These are phyloP conservation scores for Fraxinus xanthoxyloides DNA, from an alignment of 305 asterid genomes.

Conservation along the genomic window DNA sequence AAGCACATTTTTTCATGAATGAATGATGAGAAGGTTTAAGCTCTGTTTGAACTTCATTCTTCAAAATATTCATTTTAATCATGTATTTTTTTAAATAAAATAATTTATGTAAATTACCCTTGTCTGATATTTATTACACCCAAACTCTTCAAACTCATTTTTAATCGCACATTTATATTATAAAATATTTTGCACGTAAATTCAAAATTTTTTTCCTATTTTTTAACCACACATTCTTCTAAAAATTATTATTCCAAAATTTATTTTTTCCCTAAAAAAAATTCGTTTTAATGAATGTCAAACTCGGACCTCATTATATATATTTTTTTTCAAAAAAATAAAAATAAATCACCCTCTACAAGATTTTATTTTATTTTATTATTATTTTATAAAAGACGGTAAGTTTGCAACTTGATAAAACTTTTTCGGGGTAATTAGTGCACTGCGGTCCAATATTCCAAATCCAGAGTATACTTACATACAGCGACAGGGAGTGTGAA, in stretches of 20 bases:
- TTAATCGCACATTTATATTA: fast-evolving
- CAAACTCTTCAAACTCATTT: not conserved
- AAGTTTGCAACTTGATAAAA: not conserved
- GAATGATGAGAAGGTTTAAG: not conserved
- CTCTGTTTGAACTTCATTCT: not conserved
- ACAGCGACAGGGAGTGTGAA: slow-evolving; percentile 21
- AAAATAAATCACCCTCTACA: too few relatives aligned
- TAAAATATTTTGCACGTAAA: too few relatives aligned
- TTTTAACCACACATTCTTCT: too few relatives aligned
- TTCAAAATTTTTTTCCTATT: too few relatives aligned
- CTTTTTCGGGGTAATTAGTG: not conserved
- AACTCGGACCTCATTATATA: not conserved
- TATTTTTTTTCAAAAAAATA: too few relatives aligned
- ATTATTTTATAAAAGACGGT: not conserved
- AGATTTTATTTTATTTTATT: too few relatives aligned
- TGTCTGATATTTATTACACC: too few relatives aligned
- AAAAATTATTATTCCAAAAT: too few relatives aligned
- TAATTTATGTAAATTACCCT: too few relatives aligned
- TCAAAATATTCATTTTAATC: too few relatives aligned
- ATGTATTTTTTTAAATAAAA: too few relatives aligned
- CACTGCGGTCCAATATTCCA: slow-evolving; percentile 36
- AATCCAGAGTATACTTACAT: slow-evolving; percentile 31
- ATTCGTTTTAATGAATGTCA: not conserved
- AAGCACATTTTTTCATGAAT: not conserved
- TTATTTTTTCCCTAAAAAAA: too few relatives aligned